phyloP scores from a whole-genome alignment of 2,329 filamentous ascomycete species.

The Cercospora zeae-maydis region DNA sequence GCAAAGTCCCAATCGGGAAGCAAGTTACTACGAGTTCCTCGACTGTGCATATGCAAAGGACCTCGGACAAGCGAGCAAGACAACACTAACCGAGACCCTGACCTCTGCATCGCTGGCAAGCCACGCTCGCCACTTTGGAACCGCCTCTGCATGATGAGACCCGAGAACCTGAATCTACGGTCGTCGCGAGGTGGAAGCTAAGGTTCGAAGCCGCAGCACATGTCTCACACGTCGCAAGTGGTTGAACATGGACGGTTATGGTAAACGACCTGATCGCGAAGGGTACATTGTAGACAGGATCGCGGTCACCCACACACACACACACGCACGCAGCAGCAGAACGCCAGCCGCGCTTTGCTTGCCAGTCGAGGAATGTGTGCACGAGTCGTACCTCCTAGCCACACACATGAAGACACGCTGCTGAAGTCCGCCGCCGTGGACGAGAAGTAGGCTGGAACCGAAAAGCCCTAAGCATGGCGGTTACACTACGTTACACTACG shows the following conservation, averaged over 20 bases:
- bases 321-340: neutral
- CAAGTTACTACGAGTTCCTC: too few species aligned
- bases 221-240: neutral
- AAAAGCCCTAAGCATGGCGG: neutral
- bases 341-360: neutral
- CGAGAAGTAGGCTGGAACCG: neutral
- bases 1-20: too few species aligned
- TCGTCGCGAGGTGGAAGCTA: neutral
- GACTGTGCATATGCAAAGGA: too few species aligned
- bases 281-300: neutral
- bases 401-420: too few species aligned
- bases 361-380: neutral
- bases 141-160: neutral
- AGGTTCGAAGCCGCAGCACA: neutral
- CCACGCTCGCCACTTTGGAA: neutral
- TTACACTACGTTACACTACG: too few species aligned
- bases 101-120: neutral
- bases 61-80: neutral
- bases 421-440: too few species aligned
- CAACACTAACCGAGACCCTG: neutral
- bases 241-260: neutral
- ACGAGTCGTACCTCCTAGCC: neutral
- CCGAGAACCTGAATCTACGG: neutral
- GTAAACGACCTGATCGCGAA: neutral
- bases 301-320: neutral